Evolutionary conservation across 768 basidiomycete genomes (phyloP).

Genomic region (Pleurotus pulmonarius): DNA sequence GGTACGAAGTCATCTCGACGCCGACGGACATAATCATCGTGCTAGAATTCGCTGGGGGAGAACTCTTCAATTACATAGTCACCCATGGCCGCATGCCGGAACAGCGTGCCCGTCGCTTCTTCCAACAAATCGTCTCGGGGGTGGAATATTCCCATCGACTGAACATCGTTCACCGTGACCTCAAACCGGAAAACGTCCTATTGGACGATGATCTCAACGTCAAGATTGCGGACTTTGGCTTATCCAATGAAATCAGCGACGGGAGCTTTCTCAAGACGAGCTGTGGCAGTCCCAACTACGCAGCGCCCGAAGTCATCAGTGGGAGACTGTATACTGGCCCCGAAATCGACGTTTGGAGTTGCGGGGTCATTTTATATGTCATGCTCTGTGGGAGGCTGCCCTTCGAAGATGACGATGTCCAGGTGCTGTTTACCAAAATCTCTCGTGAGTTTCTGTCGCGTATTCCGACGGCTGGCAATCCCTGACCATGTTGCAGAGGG

Average conservation of each 20-base stretch:
- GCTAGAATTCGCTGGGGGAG: constrained; percentile 93
- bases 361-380: constrained; percentile 98
- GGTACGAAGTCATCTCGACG: constrained; percentile 89
- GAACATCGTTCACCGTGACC: constrained; percentile 96
- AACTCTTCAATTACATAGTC: constrained; percentile 98
- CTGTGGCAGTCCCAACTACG: constrained; percentile 98
- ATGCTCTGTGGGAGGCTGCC: constrained; percentile 95
- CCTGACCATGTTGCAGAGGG: constrained; percentile 57
- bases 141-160: constrained; percentile 96
- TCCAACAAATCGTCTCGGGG: constrained; percentile 97
- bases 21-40: constrained; percentile 97
- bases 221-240: constrained; percentile 99
- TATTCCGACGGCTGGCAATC: constrained; percentile 5
- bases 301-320: constrained; percentile 95
- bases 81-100: constrained; percentile 90
- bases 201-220: constrained; percentile 83
- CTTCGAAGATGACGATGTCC: constrained; percentile 97
- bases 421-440: constrained; percentile 90
- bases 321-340: constrained; percentile 96
- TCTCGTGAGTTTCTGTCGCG: constrained; percentile 49
- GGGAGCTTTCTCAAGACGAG: constrained; percentile 97
- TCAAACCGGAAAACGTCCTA: constrained; percentile 96
- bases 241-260: constrained; percentile 94
- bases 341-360: constrained; percentile 98
- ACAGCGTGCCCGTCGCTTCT: constrained; percentile 84